Percentiles rank a stretch among this genome's conserved stretches.
Evolutionary conservation across 129 eudicot species (phyloP).

Genomic region (Escallonia herrerae): DNA sequence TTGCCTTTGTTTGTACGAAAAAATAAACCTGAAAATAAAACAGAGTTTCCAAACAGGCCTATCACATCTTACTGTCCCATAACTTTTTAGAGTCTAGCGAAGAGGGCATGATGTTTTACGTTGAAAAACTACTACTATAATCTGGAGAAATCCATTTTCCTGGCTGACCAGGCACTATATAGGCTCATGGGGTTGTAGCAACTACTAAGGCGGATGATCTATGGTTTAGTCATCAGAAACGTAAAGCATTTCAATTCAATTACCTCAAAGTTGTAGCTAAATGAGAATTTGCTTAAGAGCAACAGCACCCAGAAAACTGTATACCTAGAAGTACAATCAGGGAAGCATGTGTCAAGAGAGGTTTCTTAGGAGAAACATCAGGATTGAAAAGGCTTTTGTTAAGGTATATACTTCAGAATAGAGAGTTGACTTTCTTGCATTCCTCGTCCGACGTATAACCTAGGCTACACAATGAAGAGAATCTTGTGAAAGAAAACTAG

Average conservation of each 20-base stretch:
- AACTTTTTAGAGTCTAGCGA: too few relatives aligned
- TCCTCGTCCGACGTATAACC: slow-evolving; percentile 87
- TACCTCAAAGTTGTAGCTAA: slow-evolving; percentile 94
- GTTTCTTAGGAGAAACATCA: slow-evolving; percentile 3
- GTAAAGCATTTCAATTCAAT: background rate
- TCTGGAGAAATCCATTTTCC: too few relatives aligned
- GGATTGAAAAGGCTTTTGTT: slow-evolving; percentile 4
- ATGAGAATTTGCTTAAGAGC: slow-evolving; percentile 72
- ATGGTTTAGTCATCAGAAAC: background rate
- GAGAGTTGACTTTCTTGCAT: slow-evolving; percentile 95
- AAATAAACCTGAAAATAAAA: too few relatives aligned
- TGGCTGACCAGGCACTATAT: too few relatives aligned
- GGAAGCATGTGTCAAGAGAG: slow-evolving; percentile 6
- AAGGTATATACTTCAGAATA: slow-evolving; percentile 51
- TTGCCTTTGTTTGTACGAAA: too few relatives aligned
- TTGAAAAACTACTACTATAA: too few relatives aligned
- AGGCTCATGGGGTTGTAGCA: too few relatives aligned
- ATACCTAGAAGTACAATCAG: slow-evolving; percentile 49
- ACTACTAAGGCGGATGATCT: too few relatives aligned
- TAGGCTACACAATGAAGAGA: slow-evolving; percentile 54
- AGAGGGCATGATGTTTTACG: too few relatives aligned
- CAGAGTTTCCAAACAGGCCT: too few relatives aligned
- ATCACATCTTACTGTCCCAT: too few relatives aligned
- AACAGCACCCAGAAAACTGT: slow-evolving; percentile 78
- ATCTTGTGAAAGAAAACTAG: background rate